Evolutionary conservation across 805 yeast species (phyloP), one percentile per base, ranked within the genome.

Genomic region (Lachancea quebecensis): DNA sequence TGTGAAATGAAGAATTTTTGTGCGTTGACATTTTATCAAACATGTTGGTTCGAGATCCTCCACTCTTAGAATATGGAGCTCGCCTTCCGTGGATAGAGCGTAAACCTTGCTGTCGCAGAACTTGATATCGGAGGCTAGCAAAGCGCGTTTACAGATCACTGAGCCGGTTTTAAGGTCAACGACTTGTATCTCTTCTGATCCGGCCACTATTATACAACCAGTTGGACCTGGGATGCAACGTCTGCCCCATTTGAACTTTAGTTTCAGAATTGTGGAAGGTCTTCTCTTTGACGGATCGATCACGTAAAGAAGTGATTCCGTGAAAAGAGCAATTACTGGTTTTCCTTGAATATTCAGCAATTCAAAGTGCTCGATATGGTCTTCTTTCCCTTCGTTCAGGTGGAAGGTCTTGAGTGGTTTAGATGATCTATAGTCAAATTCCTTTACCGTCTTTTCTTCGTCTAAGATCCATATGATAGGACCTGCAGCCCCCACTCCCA

Each of bases 271-370:
- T 18, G 51, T 42, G 2, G 51, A 45, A 12, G 67, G 68, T 45
- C 63, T 60, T 47, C 64, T 64, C 42, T 62, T 59, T n/a, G 58
- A 53, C 36, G 86, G 86, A 60, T 82, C 87, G 57, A 82, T 76
- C 46, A 82, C 69, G 58, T 79, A 81, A 10, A 82, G 81, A 9
- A 80, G 72, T 57, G 55, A 41, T 40, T 57, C 57, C 3, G 65
- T 55, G 12, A 57, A 49, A 10, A 62, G 60, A 42, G 66, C 49
- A 10, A 72, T 45, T 9, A 50, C 50, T 29, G 62, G 62, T 2
- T 44, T 47, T 4, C 49, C 50, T 18, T 41, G 50, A 10, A 46
- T 45, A 35, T 42, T 48, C 30, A 63, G 49, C 11, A 58, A 51
- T 44, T 56, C 62, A 50, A 64, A 58, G 25, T 57, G 50, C n/a